These are phyloP conservation scores for Trematosphaeria pertusa DNA, from an alignment of 2,329 filamentous ascomycete genomes.

Conservation along the genomic window DNA sequence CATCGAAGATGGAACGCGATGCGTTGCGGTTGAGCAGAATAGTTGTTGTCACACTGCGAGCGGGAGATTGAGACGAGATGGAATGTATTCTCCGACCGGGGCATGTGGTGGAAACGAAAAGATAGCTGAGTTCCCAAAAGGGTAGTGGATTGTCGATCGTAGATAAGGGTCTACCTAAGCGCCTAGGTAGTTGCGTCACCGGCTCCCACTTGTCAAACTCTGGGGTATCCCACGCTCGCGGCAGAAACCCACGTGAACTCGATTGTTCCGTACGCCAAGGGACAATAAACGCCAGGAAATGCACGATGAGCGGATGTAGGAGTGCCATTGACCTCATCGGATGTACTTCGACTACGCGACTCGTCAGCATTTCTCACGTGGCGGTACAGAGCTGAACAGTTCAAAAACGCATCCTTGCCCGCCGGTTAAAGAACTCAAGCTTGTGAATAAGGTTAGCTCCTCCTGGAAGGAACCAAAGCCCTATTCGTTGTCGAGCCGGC, in stretches of 20 bases:
- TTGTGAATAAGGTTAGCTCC: no score
- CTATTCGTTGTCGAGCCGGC: no score
- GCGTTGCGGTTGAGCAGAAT: no score
- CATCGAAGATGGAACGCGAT: no score
- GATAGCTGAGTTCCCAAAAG: slow-evolving; percentile 29
- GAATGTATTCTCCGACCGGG: no score
- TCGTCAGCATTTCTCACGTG: slow-evolving; percentile 18
- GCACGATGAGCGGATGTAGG: slow-evolving; percentile 17
- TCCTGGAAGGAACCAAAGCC: no score
- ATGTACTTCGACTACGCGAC: slow-evolving; percentile 44
- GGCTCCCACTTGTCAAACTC: slow-evolving; percentile 21
- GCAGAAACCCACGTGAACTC: slow-evolving; percentile 20
- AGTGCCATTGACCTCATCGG: slow-evolving; percentile 34
- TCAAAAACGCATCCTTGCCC: no score
- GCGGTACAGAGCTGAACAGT: neutral
- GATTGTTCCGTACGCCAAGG: slow-evolving; percentile 23
- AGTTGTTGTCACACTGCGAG: no score
- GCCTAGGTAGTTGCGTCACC: no score
- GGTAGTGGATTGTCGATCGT: slow-evolving; percentile 39
- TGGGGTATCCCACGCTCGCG: slow-evolving; percentile 34
- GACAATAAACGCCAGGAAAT: slow-evolving; percentile 30
- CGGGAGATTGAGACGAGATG: no score
- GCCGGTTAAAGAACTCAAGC: no score
- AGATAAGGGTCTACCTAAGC: slow-evolving; percentile 41
- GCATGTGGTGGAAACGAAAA: no score